Evolutionary conservation across 1,139 yeast genomes (phyloP), one percentile per base, ranked within the genome.

Genomic region (Blastobotrys raffinosifermentans): DNA sequence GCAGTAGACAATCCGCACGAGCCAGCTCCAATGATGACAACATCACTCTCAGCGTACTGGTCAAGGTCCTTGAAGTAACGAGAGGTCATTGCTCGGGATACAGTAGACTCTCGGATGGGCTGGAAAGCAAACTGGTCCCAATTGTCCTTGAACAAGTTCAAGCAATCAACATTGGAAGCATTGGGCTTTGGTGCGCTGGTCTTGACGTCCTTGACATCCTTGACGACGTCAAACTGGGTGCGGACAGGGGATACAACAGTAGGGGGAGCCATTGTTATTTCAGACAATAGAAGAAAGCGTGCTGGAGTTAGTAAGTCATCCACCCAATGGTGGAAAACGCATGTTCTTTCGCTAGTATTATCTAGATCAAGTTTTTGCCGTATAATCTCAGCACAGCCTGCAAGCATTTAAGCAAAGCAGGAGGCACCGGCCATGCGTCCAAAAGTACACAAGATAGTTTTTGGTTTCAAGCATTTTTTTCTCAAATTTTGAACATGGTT

Each of bases 61-160:
- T 81, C 85, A 53, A 81, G 64, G 54, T 81, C 91, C 33, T 73
- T 72, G 58, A 80, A 81, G 64, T 81, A 82, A 47, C 91, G 74
- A 49, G 67, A 70, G 35, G 89, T 80, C 91, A 82, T 81, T 26
- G 91, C 91, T 45, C 91, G 71, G n/a, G 89, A 79, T 25, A 81
- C 89, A 3, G 83, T 77, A 7, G 86, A 77, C 63, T 81, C 91
- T 45, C 89, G 71, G 51, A 81, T 81, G 43, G 87, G 87, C 17
- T 76, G 73, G 59, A 81, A 81, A 48, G 69, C 65, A 63, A 81
- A 81, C 30, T 69, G 65, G 20, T 78, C 75, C 89, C 89, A 80
- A 57, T 79, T 39, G 13, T 40, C 43, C 27, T 41, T 29, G 23
- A 25, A 25, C 15, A 8, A 14, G 21, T 14, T 29, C 19, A 16